A percentile compares a stretch with the other conserved stretches of the same genome.
Evolutionary conservation across 768 basidiomycete genomes (phyloP).

Genomic region (Pisolithus tinctorius): DNA sequence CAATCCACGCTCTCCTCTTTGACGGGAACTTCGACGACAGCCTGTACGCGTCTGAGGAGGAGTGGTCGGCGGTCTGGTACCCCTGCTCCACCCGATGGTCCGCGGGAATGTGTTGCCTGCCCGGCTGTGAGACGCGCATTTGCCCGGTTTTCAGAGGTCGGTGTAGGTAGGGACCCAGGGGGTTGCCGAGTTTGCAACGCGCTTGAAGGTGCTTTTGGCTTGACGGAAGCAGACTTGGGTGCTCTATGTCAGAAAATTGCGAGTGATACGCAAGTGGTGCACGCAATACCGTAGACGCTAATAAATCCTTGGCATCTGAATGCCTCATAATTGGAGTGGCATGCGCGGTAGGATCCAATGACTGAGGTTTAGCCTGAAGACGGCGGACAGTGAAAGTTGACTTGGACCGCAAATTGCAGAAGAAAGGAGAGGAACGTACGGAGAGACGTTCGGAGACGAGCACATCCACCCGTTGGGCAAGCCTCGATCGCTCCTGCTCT

Average conservation of each 20-base stretch:
- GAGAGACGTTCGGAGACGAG: slow-evolving; percentile 44
- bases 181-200: slow-evolving; percentile 7
- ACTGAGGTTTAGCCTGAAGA: slow-evolving; percentile 8
- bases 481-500: slow-evolving; percentile 57
- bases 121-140: slow-evolving; percentile 15
- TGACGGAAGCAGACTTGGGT: slow-evolving; percentile 25
- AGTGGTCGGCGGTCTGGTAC: slow-evolving; percentile 14
- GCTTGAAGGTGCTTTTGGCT: slow-evolving; percentile 18
- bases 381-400: neutral
- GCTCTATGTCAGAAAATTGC: slow-evolving; percentile 20
- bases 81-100: slow-evolving; percentile 2
- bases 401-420: too few relatives aligned
- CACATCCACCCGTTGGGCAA: slow-evolving; percentile 53
- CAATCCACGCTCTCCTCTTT: slow-evolving; percentile 54
- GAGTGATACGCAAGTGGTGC: slow-evolving; percentile 13
- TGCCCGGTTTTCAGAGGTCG: slow-evolving; percentile 25
- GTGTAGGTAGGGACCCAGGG: slow-evolving; percentile 18
- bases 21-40: slow-evolving; percentile 49
- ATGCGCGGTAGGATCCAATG: slow-evolving; percentile 14
- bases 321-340: slow-evolving; percentile 29
- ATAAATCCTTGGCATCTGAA: slow-evolving; percentile 18
- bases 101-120: slow-evolving; percentile 2
- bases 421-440: slow-evolving; percentile 26
- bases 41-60: slow-evolving; percentile 59
- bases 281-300: slow-evolving; percentile 21